Base-by-base conservation (phyloP, 345 rosid species). In the Brassica cretica region DNA sequence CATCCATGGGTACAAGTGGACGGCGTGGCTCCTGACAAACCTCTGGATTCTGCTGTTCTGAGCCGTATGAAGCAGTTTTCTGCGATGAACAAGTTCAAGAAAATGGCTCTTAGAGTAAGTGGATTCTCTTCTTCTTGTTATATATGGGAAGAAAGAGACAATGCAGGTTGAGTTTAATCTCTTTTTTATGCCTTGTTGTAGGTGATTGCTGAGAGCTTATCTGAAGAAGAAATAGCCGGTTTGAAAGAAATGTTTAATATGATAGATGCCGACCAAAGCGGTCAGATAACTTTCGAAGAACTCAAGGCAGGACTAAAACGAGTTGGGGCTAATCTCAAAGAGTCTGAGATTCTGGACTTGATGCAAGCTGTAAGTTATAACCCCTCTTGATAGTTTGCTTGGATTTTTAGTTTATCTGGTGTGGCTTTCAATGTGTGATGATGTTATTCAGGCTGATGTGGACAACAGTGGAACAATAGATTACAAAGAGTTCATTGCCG, bases 211-310 rank as follows among this genome's bases (percentile, higher is more conserved):
- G 95, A 92, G 87, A 88, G 80, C 84, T 84, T 92, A 65, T 92
- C 97, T 4, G 95, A 92, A 80, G 97, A 92, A 76, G 97, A 92
- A 83, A 92, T 92, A 72, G 97, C 97, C 32, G 97, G 97, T 62
- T 84, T 92, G 68, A 92, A 86, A 82, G 95, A 92, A 82, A 85
- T 91, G 97, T 91, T 91, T 87, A 89, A 87, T 80, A 91, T 91
- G 97, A 89, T 91, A 70, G 97, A 92, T 68, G 72, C 95, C 0
- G 97, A 92, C 77, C 85, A 86, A 25, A 90, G 95, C 58, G 97
- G 97, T 79, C 91, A 89, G 73, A 92, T 92, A 79, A 92, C 90
- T 65, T 92, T 85, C 7, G 97, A 92, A 83, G 95, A 92, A 80
- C 92, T 92, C 11, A 90, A 92, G 85, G 95, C 84, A 25, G 97